A percentile compares a stretch with the other conserved stretches of the same genome.
Conservation (phyloP, 2,329 filamentous ascomycete genomes). For the Bipolaris gigantea region DNA sequence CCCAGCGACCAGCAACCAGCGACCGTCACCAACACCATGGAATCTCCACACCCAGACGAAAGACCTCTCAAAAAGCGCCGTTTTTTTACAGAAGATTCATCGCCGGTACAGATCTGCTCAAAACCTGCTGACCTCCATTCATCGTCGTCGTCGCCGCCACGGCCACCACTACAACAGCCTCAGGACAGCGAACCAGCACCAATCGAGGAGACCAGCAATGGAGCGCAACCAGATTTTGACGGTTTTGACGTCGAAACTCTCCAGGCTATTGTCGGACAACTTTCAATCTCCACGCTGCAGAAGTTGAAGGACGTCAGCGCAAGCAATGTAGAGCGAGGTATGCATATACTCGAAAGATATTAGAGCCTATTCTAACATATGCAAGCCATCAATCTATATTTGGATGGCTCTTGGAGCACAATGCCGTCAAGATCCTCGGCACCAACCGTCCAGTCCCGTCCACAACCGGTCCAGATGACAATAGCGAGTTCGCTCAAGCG, state of each 20-base stretch:
- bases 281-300: slow-evolving; percentile 50
- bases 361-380: slow-evolving; percentile 13
- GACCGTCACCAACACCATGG: slow-evolving; percentile 32
- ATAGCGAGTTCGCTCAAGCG: slow-evolving; percentile 29
- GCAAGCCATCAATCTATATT: slow-evolving; percentile 63
- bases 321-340: slow-evolving; percentile 57
- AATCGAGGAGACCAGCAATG: slow-evolving; percentile 8
- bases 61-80: slow-evolving; percentile 63
- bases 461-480: slow-evolving; percentile 25
- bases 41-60: slow-evolving; percentile 51
- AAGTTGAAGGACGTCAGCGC: slow-evolving; percentile 55
- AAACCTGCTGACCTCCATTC: slow-evolving; percentile 31
- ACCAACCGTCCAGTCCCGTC: slow-evolving; percentile 22
- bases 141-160: slow-evolving; percentile 23
- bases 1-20: background rate
- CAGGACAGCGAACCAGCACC: background rate
- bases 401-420: slow-evolving; percentile 64
- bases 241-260: slow-evolving; percentile 60
- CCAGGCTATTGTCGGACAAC: slow-evolving; percentile 60
- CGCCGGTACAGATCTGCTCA: slow-evolving; percentile 25
- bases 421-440: slow-evolving; percentile 17
- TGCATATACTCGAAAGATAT: background rate
- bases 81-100: slow-evolving; percentile 61
- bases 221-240: slow-evolving; percentile 20
- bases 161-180: slow-evolving; percentile 31